Evolutionary conservation across 352 stramenopile species (phyloP).

Genomic region (Phytophthora pistaciae): DNA sequence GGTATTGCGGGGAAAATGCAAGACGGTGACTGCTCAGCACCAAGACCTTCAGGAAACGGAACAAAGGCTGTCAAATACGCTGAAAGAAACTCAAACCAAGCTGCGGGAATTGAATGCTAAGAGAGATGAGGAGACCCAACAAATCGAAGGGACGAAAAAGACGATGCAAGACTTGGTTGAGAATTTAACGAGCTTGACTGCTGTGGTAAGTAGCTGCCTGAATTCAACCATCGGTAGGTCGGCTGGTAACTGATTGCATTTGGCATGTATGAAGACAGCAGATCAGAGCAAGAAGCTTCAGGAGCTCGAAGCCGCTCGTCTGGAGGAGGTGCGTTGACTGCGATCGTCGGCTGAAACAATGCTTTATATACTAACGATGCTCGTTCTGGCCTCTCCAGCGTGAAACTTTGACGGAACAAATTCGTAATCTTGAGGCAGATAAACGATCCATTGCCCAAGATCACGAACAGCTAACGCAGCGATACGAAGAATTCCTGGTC

Average conservation of each 20-base stretch:
- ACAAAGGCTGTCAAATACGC: constrained; percentile 27
- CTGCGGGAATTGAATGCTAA: constrained; percentile 26
- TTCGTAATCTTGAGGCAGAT: constrained; percentile 46
- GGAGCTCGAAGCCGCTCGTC: constrained; percentile 52
- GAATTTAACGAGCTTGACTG: constrained; percentile 71
- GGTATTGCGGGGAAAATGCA: constrained; percentile 39
- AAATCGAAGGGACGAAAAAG: constrained; percentile 57
- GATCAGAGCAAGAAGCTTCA: constrained; percentile 77
- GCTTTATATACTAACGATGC: neutral
- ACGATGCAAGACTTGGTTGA: constrained; percentile 76
- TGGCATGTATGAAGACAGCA: constrained; percentile 43
- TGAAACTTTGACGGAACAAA: constrained; percentile 41
- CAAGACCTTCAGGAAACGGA: constrained; percentile 42
- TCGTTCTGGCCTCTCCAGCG: constrained; percentile 21
- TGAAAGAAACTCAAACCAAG: constrained; percentile 35
- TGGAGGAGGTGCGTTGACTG: constrained; percentile 48
- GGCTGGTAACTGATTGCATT: neutral
- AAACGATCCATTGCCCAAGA: constrained; percentile 51
- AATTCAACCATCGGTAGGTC: neutral
- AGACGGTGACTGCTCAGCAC: constrained; percentile 39
- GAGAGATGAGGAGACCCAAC: constrained; percentile 44
- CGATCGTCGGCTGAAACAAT: neutral
- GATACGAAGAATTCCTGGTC: constrained; percentile 55
- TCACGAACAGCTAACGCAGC: constrained; percentile 45
- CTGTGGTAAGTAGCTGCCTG: constrained; percentile 41